A percentile compares a stretch with the other conserved stretches of the same genome.
These are phyloP conservation scores for Kokia cookei DNA, from an alignment of 441 rosid genomes.

Conservation along the genomic window DNA sequence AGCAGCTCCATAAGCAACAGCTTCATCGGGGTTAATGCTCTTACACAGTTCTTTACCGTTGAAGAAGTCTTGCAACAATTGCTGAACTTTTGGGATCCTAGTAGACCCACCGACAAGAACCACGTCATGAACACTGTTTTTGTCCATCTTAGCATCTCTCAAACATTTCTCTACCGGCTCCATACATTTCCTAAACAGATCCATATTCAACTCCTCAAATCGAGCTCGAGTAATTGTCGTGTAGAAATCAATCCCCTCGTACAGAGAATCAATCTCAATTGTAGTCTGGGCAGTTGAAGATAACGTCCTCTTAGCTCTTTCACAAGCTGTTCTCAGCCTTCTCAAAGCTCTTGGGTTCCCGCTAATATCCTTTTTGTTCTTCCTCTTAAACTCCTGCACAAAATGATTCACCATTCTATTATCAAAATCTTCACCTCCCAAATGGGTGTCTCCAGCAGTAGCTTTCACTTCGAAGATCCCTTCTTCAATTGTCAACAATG, in stretches of 20 bases:
- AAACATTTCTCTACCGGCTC: conserved; percentile 75
- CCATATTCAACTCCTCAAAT: conserved; percentile 71
- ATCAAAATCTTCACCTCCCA: conserved; percentile 72
- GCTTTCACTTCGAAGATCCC: conserved; percentile 71
- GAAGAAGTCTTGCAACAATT: conserved; percentile 70
- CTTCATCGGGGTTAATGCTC: conserved; percentile 69
- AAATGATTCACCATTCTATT: conserved; percentile 76
- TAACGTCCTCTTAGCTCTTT: conserved; percentile 43
- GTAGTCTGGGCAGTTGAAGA: conserved; percentile 61
- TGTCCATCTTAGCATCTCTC: conserved; percentile 79
- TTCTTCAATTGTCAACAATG: conserved; percentile 66
- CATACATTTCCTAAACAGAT: conserved; percentile 74
- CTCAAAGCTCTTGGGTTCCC: conserved; percentile 67
- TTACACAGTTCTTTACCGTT: conserved; percentile 79
- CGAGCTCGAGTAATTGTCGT: conserved; percentile 57
- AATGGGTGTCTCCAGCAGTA: conserved; percentile 69
- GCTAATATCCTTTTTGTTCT: conserved; percentile 64
- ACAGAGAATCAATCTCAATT: conserved; percentile 60
- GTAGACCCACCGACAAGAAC: conserved; percentile 86
- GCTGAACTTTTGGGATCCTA: conserved; percentile 77
- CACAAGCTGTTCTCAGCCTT: conserved; percentile 57
- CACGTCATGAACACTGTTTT: conserved; percentile 62
- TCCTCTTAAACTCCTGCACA: conserved; percentile 72
- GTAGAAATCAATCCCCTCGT: conserved; percentile 65
- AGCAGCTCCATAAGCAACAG: conserved; percentile 79